Percentiles rank a stretch among this genome's conserved stretches.
These are phyloP conservation scores for Cucurbita argyrosperma DNA, from an alignment of 306 rosid genomes.

Conservation along the genomic window DNA sequence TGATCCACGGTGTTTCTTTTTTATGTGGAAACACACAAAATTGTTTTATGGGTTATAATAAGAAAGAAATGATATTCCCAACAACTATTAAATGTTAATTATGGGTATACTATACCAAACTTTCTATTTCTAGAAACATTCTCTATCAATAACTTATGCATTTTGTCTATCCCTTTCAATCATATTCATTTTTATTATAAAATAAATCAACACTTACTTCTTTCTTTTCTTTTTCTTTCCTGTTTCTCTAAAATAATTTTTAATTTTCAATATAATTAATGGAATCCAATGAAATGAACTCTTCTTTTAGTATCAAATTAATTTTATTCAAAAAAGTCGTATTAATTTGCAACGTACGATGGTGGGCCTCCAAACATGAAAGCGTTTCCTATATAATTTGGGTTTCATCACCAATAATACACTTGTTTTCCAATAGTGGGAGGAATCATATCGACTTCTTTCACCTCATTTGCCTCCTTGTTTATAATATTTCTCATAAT, in stretches of 20 bases:
- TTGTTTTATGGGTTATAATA: background rate
- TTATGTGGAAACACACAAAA: background rate
- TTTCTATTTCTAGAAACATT: background rate
- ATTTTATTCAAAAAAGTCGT: background rate
- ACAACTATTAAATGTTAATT: background rate
- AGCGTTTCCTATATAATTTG: background rate
- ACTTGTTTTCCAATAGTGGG: background rate
- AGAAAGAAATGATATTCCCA: background rate
- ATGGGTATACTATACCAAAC: background rate
- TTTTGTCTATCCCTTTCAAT: background rate
- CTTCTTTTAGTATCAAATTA: background rate
- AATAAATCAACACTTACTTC: too few relatives aligned
- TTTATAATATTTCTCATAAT: background rate
- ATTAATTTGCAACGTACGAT: background rate
- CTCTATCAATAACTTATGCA: background rate
- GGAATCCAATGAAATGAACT: too few relatives aligned
- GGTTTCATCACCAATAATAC: background rate
- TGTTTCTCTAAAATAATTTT: too few relatives aligned
- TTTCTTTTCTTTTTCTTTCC: too few relatives aligned
- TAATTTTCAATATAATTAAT: too few relatives aligned
- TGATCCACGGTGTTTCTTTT: background rate
- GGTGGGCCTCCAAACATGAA: constrained; percentile 3
- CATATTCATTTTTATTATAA: too few relatives aligned
- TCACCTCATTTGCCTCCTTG: background rate
- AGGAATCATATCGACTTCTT: background rate